Percentiles rank a stretch among this genome's conserved stretches.
These are phyloP conservation scores for Saccharum spontaneum DNA, from an alignment of 176 grass and related monocot genomes.

Conservation along the genomic window DNA sequence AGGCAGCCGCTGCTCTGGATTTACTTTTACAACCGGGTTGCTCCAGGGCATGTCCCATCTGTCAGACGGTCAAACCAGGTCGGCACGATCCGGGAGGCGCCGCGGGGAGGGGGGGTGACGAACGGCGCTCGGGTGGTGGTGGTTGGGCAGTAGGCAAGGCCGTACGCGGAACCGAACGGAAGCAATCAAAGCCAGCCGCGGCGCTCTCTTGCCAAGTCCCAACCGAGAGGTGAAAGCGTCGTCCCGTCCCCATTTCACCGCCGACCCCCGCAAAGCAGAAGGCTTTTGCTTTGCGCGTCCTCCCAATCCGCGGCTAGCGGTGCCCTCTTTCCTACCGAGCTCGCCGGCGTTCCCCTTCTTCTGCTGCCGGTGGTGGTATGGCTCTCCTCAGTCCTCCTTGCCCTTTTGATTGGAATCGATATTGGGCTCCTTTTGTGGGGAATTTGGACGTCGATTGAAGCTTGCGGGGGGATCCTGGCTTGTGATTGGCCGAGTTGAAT, in stretches of 20 bases:
- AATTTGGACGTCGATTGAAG: conserved; percentile 8
- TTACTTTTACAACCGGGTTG: neutral
- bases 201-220: neutral
- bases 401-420: neutral
- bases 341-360: neutral
- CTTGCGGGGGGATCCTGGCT: neutral
- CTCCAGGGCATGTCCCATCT: neutral
- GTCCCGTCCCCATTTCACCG: neutral
- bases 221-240: neutral
- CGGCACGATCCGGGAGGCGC: neutral
- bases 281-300: neutral
- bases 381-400: neutral
- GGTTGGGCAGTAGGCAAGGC: conserved; percentile 9
- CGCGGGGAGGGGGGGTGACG: neutral
- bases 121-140: neutral
- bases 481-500: neutral
- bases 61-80: neutral
- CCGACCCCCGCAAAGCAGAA: neutral
- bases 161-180: conserved; percentile 30
- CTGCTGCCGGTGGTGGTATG: neutral
- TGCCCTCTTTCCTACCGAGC: neutral
- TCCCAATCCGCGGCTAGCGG: neutral
- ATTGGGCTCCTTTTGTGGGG: neutral
- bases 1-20: no score
- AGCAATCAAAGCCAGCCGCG: conserved; percentile 22